phyloP scores from a whole-genome alignment of 345 rosid species.

The Bruguiera sexangula region DNA sequence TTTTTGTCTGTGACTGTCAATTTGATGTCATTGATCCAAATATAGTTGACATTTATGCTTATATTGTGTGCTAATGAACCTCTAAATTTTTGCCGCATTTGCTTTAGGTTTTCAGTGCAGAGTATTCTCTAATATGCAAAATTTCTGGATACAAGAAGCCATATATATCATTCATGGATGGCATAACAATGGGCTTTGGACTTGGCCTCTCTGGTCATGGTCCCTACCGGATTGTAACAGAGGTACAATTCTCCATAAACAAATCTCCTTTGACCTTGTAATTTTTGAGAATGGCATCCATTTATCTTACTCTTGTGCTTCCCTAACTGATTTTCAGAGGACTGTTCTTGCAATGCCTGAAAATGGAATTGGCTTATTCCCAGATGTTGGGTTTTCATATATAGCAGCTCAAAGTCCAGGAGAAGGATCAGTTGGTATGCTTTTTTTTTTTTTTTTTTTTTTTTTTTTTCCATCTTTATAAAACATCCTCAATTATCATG shows the following conservation, averaged over 20 bases:
- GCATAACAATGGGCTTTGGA: conserved; percentile 94
- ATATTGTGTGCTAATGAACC: neutral
- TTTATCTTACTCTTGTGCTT: conserved; percentile 13
- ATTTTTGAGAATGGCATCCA: neutral
- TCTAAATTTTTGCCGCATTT: conserved; percentile 5
- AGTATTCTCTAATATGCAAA: conserved; percentile 84
- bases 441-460: conserved; percentile 14
- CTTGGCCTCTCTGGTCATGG: conserved; percentile 95
- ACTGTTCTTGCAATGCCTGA: conserved; percentile 97
- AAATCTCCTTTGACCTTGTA: conserved; percentile 3
- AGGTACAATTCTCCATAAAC: conserved; percentile 39
- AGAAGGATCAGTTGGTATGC: conserved; percentile 83
- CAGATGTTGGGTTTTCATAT: conserved; percentile 92
- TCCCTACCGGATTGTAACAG: conserved; percentile 77
- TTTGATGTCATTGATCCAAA: neutral
- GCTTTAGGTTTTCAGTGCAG: conserved; percentile 75
- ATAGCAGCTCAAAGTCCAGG: conserved; percentile 92
- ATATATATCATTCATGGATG: conserved; percentile 87
- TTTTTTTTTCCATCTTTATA: neutral
- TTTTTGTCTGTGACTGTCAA: too few relatives aligned
- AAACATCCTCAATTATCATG: neutral
- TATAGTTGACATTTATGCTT: neutral
- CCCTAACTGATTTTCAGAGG: conserved; percentile 32
- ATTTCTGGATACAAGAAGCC: conserved; percentile 84
- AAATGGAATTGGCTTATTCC: conserved; percentile 94